These are phyloP conservation scores for Rhododendron molle DNA, from an alignment of 148 eudicot species.

Conservation along the genomic window DNA sequence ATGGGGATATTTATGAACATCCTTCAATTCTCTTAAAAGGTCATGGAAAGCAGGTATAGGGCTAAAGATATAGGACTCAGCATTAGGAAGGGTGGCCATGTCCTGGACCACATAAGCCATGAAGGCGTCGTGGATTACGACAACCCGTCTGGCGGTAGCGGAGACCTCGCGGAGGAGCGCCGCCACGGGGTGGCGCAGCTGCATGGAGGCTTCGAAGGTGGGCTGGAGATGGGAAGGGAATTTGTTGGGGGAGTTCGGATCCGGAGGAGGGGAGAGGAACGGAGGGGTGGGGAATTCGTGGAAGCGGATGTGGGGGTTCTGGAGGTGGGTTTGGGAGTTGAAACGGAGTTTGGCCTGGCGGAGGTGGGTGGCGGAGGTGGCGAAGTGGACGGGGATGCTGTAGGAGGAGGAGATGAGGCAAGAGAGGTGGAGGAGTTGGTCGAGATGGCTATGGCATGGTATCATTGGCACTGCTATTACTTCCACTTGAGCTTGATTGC, in stretches of 20 bases:
- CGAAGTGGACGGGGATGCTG: conserved; percentile 22
- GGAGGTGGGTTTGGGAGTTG: conserved; percentile 2
- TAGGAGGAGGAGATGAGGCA: conserved; percentile 20
- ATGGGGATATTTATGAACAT: conserved; percentile 6
- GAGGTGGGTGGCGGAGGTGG: conserved; percentile 21
- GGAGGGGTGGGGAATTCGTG: conserved; percentile 8
- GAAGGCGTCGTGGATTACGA: conserved; percentile 6
- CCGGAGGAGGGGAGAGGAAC: not conserved
- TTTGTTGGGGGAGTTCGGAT: not conserved
- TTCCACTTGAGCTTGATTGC: not conserved
- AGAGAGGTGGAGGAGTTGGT: conserved; percentile 38
- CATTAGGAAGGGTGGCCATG: not conserved
- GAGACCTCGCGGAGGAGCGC: not conserved
- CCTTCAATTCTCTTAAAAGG: not conserved
- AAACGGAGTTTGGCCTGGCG: conserved; percentile 33
- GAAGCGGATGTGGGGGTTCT: conserved; percentile 3
- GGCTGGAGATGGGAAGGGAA: conserved; percentile 9
- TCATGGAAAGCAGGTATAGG: not conserved
- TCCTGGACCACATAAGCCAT: conserved; percentile 23
- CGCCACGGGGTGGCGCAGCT: not conserved
- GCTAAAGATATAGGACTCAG: not conserved
- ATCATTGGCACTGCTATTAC: conserved; percentile 24
- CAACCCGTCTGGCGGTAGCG: not conserved
- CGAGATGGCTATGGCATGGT: conserved; percentile 35
- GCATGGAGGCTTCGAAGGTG: not conserved